A percentile compares a stretch with the other conserved stretches of the same genome.
Evolutionary conservation across 495 filamentous ascomycete genomes (phyloP).

Genomic region (Penicillium egyptiacum): DNA sequence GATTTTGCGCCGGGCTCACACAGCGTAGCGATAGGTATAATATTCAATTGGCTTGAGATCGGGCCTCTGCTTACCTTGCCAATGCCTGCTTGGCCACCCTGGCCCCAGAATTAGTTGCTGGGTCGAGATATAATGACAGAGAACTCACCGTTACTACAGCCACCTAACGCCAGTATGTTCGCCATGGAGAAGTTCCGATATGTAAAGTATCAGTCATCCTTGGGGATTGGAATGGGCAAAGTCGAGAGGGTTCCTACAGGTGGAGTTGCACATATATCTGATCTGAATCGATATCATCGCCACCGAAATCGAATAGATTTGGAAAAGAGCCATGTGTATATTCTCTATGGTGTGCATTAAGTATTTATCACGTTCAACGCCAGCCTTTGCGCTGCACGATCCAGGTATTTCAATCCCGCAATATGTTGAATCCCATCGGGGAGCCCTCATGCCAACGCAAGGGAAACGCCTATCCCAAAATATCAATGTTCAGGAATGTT

Average conservation of each 20-base stretch:
- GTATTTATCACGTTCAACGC: conserved; percentile 10
- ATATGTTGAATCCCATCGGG: conserved; percentile 24
- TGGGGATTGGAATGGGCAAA: background rate
- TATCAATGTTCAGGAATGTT: conserved; percentile 23
- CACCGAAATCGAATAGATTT: background rate
- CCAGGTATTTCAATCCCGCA: conserved; percentile 15
- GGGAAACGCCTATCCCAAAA: conserved; percentile 23
- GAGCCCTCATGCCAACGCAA: conserved; percentile 8
- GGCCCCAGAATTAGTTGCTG: background rate
- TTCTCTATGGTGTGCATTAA: conserved; percentile 14
- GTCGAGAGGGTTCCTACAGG: background rate
- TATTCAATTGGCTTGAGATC: conserved; percentile 2
- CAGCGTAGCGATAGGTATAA: conserved; percentile 34
- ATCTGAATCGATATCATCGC: conserved; percentile 9
- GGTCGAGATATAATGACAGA: background rate
- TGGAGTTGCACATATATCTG: background rate
- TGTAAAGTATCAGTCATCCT: conserved; percentile 24
- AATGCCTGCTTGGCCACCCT: conserved; percentile 44
- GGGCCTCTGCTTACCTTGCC: conserved; percentile 25
- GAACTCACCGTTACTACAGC: conserved; percentile 38
- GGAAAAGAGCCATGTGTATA: background rate
- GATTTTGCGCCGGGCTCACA: conserved; percentile 23
- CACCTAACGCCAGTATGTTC: conserved; percentile 33
- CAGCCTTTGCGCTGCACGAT: conserved; percentile 15
- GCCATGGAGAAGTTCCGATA: conserved; percentile 26